Conservation (phyloP, 352 stramenopile genomes). For the Phytophthora sansomeana region DNA sequence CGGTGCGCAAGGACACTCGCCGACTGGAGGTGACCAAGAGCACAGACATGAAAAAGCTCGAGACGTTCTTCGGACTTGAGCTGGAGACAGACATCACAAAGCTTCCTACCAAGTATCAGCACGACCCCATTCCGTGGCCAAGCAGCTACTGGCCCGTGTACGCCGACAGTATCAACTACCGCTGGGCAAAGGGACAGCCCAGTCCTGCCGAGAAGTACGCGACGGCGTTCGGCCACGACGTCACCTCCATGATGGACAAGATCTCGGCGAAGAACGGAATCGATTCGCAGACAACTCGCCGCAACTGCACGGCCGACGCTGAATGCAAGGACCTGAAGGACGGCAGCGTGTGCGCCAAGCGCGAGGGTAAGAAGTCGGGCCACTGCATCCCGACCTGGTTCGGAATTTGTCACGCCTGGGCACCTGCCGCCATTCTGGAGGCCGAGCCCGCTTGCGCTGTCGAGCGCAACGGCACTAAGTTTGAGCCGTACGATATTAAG, state of each 20-base stretch:
- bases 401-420: constrained; percentile 71
- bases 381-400: constrained; percentile 70
- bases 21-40: constrained; percentile 51
- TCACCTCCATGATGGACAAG: constrained; percentile 45
- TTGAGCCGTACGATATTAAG: constrained; percentile 72
- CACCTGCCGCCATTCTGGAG: constrained; percentile 59
- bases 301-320: constrained; percentile 32
- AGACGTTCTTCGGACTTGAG: constrained; percentile 53
- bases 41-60: constrained; percentile 57
- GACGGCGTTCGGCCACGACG: constrained; percentile 54
- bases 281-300: constrained; percentile 46
- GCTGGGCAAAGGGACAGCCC: constrained; percentile 44
- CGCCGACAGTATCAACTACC: constrained; percentile 71
- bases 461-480: constrained; percentile 56
- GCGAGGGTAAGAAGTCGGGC: constrained; percentile 31
- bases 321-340: constrained; percentile 50
- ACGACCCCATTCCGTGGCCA: constrained; percentile 64
- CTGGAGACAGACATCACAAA: constrained; percentile 64
- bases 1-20: constrained; percentile 10
- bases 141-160: constrained; percentile 77
- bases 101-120: constrained; percentile 50
- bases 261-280: constrained; percentile 60
- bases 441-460: constrained; percentile 55
- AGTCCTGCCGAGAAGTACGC: constrained; percentile 67
- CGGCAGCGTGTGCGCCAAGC: constrained; percentile 54